These are phyloP conservation scores for Populus tomentosa DNA, from an alignment of 441 rosid species.

Conservation along the genomic window DNA sequence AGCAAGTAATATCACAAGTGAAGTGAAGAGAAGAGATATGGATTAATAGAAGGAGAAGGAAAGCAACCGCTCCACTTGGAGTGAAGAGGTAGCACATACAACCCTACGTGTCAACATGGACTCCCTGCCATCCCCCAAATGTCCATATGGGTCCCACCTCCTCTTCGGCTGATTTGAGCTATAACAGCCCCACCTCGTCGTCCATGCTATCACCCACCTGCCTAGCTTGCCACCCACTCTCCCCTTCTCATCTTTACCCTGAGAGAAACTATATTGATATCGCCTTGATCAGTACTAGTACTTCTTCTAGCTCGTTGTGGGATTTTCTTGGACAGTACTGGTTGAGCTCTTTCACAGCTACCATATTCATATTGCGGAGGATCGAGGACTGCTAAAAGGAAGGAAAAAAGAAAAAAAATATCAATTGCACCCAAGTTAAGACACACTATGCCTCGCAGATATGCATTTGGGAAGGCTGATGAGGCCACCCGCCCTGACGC, in stretches of 20 bases:
- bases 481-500: conserved; percentile 81
- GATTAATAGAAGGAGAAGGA: not conserved
- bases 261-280: not conserved
- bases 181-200: conserved; percentile 22
- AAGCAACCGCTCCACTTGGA: conserved; percentile 10
- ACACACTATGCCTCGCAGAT: conserved; percentile 48
- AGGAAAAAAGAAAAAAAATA: not conserved
- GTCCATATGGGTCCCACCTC: conserved; percentile 34
- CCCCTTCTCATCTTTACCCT: not conserved
- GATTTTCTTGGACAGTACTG: not conserved
- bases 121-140: conserved; percentile 37
- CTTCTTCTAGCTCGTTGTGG: no score
- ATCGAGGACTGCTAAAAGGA: not conserved
- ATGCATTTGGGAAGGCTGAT: conserved; percentile 63
- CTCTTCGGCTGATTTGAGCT: conserved; percentile 29
- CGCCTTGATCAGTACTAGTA: not conserved
- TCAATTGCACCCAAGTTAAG: not conserved
- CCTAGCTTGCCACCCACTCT: conserved; percentile 1
- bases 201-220: conserved; percentile 24
- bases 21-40: not conserved
- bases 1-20: no score
- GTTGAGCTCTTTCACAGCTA: not conserved
- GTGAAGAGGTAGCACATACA: conserved; percentile 4
- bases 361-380: not conserved
- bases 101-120: conserved; percentile 42